A percentile compares a stretch with the other conserved stretches of the same genome.
These are phyloP conservation scores for Magnaporthiopsis incrustans DNA, from an alignment of 2,329 filamentous ascomycete genomes.

Conservation along the genomic window DNA sequence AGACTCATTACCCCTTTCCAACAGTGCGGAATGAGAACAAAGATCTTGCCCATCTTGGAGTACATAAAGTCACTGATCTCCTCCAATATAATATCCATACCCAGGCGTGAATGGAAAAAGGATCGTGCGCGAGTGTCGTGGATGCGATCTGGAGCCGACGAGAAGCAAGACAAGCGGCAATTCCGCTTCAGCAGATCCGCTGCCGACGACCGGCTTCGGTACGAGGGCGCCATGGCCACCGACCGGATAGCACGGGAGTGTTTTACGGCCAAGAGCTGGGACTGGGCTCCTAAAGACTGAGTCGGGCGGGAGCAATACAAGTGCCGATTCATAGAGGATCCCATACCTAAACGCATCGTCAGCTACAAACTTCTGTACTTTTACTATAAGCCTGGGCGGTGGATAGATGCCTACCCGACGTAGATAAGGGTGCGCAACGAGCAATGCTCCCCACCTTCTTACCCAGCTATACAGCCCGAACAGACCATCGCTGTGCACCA, in stretches of 20 bases:
- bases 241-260: slow-evolving; percentile 43
- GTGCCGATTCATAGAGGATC: too few relatives aligned
- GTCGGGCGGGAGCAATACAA: too few relatives aligned
- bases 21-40: slow-evolving; percentile 56
- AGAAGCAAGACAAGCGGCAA: slow-evolving; percentile 13
- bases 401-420: too few relatives aligned
- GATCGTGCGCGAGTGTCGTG: slow-evolving; percentile 32
- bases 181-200: slow-evolving; percentile 46
- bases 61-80: slow-evolving; percentile 52
- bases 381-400: too few relatives aligned
- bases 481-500: too few relatives aligned
- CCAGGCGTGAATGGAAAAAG: slow-evolving; percentile 38
- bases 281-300: slow-evolving; percentile 47
- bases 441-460: too few relatives aligned
- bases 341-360: too few relatives aligned
- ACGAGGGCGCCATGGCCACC: slow-evolving; percentile 39
- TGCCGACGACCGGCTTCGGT: slow-evolving; percentile 37
- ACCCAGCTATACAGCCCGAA: too few relatives aligned
- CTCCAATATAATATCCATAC: slow-evolving; percentile 34
- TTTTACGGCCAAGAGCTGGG: slow-evolving; percentile 50
- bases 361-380: too few relatives aligned
- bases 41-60: slow-evolving; percentile 58
- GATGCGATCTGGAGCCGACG: slow-evolving; percentile 18
- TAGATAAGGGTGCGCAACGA: too few relatives aligned
- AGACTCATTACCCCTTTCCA: not conserved